Evolutionary conservation across 306 rosid species (phyloP), one percentile per base, ranked within the genome.

Genomic region (Quercus mongolica): DNA sequence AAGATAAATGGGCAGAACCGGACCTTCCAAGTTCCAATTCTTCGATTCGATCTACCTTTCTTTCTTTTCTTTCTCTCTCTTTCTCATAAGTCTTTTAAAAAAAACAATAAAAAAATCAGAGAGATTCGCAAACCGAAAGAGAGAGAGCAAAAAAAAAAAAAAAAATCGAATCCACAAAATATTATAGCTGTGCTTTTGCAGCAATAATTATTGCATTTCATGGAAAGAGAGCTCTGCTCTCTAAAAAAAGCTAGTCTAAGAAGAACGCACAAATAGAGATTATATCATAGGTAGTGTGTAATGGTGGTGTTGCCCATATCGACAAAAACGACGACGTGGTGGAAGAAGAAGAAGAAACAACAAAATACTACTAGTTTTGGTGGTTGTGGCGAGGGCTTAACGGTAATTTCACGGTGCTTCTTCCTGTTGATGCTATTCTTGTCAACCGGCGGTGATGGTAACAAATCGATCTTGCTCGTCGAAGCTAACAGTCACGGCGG

Each of bases 391-490:
- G 69, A 17, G 58, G 52, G 35, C 26, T 55, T 35, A 18, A 33
- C 38, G 80, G 75, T 30, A 63, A 58, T 57, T 57, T 51, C 79
- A 2, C 67, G 20, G 41, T 56, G 58, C 46, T 8, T 78, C 56
- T 31, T 54, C 65, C 59, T 46, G 78, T 76, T 76, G 68, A 76
- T 76, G 84, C 73, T 33, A 61, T 35, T 63, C 1, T 38, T 61
- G 71, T 59, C 55, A 15, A 67, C 74, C 52, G 81, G 73, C 0
- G 54, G 54, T 55, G 75, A 56, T 77, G 81, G 81, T 77, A 23
- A 33, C 51, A 69, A 28, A 72, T 72, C 81, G 85, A 82, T 82
- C 85, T 59, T 64, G 78, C 56, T 72, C 75, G 71, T 74, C 57
- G 85, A 63, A 71, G 81, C 31, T 76, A 76, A 74, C 70, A 62